phyloP scores from a whole-genome alignment of 495 filamentous ascomycete genomes.

The Neurospora sp. region DNA sequence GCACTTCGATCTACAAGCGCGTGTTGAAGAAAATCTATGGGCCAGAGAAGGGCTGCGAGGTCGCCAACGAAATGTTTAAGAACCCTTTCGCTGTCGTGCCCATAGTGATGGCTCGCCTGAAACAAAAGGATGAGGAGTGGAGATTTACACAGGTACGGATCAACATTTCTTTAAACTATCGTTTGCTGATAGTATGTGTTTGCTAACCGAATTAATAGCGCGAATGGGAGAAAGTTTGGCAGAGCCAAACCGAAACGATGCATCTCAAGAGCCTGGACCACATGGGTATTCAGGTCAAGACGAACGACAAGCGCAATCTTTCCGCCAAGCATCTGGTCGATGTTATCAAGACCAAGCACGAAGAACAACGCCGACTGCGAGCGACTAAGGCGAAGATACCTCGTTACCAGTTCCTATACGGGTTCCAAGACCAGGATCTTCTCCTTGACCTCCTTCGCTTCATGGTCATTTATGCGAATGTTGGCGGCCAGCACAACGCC shows the following conservation, averaged over 20 bases:
- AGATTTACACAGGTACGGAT: constrained; percentile 60
- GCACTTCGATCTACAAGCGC: constrained; percentile 89
- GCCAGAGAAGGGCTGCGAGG: constrained; percentile 65
- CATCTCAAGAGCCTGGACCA: constrained; percentile 96
- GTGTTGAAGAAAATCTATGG: constrained; percentile 99
- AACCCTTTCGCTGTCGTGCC: constrained; percentile 77
- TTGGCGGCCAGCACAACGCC: constrained; percentile 52
- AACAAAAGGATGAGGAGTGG: constrained; percentile 95
- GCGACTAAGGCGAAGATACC: constrained; percentile 48
- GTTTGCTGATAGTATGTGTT: not conserved
- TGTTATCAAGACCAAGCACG: constrained; percentile 76
- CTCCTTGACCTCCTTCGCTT: constrained; percentile 72
- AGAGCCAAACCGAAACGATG: constrained; percentile 78
- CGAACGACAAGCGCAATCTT: constrained; percentile 79
- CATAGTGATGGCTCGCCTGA: constrained; percentile 73
- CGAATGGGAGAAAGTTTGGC: constrained; percentile 99
- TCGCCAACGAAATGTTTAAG: constrained; percentile 72
- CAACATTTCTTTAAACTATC: not conserved
- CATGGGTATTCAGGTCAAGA: constrained; percentile 77
- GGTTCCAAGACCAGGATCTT: constrained; percentile 66
- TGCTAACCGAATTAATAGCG: constrained; percentile 41
- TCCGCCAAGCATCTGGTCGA: constrained; percentile 75
- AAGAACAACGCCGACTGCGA: constrained; percentile 64
- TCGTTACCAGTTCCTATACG: constrained; percentile 62
- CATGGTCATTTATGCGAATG: constrained; percentile 64